Evolutionary conservation across 2,329 filamentous ascomycete species (phyloP), one percentile per base, ranked within the genome.

Genomic region (Phoma sp.): DNA sequence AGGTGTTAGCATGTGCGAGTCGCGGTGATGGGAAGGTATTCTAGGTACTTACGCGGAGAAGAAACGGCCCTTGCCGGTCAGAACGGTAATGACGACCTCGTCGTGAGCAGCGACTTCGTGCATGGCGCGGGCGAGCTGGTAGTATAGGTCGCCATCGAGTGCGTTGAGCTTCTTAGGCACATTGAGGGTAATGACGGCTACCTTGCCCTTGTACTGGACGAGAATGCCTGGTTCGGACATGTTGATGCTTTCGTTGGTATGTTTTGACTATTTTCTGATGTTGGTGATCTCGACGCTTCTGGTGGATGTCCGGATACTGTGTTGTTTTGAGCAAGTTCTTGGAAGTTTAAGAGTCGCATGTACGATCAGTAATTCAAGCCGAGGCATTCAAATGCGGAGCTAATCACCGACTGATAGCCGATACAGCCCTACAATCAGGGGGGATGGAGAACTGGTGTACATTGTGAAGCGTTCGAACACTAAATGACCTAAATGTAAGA

Each of bases 21-120:
- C n/a, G n/a, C n/a, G n/a, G n/a, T n/a, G n/a, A n/a, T n/a, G n/a
- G n/a, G n/a, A n/a, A n/a, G n/a, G n/a, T n/a, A n/a, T n/a, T n/a
- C n/a, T n/a, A n/a, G n/a, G n/a, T n/a, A 65, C 85, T 67, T 83
- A 96, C 91, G 93, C 93, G 9, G 92, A 97, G 79, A 98, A 98
- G 74, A 81, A 88, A 3, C 83, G 82, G 11, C 93, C 93, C 54
- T 86, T 93, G 67, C 87, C 95, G 0, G 92, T 91, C 3, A 98
- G 71, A 10, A 98, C 81, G 3, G 93, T 98, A 65, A 96, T 87
- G 69, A 84, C 90, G 55, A 97, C 87, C 61, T 96, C 90, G 57
- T 93, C 86, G 60, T 87, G 87, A 7, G 80, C 82, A 14, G 92
- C 93, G 42, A 98, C 82, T 72, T 96, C 88, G 53, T 88, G 84